These are phyloP conservation scores for Salix exigua DNA, from an alignment of 345 rosid genomes.

Conservation along the genomic window DNA sequence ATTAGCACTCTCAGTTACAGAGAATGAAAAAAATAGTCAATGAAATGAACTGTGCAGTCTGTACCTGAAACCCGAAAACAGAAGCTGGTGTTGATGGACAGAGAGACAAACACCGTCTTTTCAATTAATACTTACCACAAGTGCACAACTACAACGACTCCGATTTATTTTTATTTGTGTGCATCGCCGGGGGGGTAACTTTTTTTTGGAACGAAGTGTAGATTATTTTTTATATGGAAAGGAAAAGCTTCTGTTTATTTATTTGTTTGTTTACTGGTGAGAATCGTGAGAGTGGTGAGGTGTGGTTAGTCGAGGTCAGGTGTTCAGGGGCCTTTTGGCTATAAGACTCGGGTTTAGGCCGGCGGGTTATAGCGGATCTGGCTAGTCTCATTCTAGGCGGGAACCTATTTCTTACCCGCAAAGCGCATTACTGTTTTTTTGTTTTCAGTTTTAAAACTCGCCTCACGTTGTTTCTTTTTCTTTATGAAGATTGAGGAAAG, in stretches of 20 bases:
- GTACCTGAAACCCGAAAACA: background rate
- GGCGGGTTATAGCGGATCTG: background rate
- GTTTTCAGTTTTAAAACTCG: background rate
- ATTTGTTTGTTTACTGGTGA: background rate
- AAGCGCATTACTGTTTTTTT: background rate
- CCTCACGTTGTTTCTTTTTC: too few species aligned
- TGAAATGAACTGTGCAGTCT: background rate
- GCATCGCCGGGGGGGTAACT: background rate
- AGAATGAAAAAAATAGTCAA: background rate
- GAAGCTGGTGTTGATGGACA: background rate
- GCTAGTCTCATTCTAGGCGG: background rate
- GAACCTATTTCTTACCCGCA: background rate
- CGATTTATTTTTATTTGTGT: background rate
- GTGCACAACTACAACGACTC: background rate
- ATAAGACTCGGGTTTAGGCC: background rate
- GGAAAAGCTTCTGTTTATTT: background rate
- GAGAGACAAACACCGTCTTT: background rate
- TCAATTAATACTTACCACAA: background rate
- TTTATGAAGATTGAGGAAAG: too few species aligned
- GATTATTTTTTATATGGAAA: background rate
- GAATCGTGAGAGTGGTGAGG: background rate
- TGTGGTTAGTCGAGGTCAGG: background rate
- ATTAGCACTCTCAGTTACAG: background rate
- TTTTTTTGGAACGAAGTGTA: background rate
- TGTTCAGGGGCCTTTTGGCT: background rate